Percentiles rank a stretch among this genome's conserved stretches.
Evolutionary conservation across 1,139 yeast genomes (phyloP).

Genomic region (Debaryomyces sp.): DNA sequence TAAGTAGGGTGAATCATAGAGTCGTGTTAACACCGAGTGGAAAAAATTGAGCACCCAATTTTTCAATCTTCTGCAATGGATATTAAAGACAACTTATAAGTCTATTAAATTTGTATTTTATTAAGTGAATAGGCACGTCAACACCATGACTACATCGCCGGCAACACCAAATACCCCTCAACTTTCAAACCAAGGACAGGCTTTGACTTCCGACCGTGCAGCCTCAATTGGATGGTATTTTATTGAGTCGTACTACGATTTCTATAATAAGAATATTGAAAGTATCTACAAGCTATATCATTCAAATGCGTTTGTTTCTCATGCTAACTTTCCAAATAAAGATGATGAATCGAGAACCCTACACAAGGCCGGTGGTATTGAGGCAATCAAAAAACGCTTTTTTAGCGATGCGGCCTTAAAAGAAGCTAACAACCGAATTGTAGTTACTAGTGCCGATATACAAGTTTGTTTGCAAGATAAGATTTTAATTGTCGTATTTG

Average conservation of each 20-base stretch:
- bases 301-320: slow-evolving; percentile 37
- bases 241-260: slow-evolving; percentile 47
- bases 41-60: slow-evolving; percentile 5
- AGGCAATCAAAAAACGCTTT: slow-evolving; percentile 40
- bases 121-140: slow-evolving; percentile 9
- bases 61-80: not conserved
- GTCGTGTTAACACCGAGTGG: slow-evolving; percentile 1
- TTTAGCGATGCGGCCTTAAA: slow-evolving; percentile 26
- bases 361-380: slow-evolving; percentile 40
- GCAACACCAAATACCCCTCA: slow-evolving; percentile 18
- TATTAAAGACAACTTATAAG: not conserved
- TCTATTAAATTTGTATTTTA: not conserved
- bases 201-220: slow-evolving; percentile 34
- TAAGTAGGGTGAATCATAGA: not conserved
- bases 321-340: slow-evolving; percentile 35
- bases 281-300: slow-evolving; percentile 43
- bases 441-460: slow-evolving; percentile 63
- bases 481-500: slow-evolving; percentile 63
- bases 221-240: slow-evolving; percentile 51
- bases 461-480: slow-evolving; percentile 54
- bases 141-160: slow-evolving; percentile 22
- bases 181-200: slow-evolving; percentile 9
- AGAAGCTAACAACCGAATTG: slow-evolving; percentile 54
- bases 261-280: slow-evolving; percentile 39
- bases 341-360: slow-evolving; percentile 17